Percentiles rank a stretch among this genome's conserved stretches.
These are phyloP conservation scores for Alternaria sp. DNA, from an alignment of 2,329 filamentous ascomycete species.

Conservation along the genomic window DNA sequence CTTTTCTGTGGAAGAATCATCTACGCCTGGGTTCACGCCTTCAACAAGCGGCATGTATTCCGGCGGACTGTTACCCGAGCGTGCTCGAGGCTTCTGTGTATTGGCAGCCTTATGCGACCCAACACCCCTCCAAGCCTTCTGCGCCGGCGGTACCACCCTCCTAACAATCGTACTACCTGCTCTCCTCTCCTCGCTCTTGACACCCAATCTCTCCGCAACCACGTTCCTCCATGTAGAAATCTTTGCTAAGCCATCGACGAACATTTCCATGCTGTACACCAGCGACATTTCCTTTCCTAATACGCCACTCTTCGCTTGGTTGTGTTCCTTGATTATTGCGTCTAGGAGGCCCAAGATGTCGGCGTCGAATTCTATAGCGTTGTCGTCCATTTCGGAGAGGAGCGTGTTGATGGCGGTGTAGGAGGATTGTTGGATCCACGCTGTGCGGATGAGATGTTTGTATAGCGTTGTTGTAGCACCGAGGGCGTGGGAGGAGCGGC, in stretches of 20 bases:
- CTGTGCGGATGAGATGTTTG: conserved; percentile 69
- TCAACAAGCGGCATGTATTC: conserved; percentile 1
- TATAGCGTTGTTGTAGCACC: conserved; percentile 75
- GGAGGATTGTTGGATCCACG: conserved; percentile 70
- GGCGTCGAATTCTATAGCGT: conserved; percentile 66
- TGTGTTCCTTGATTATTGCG: conserved; percentile 42
- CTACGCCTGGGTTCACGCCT: neutral
- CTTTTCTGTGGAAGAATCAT: neutral
- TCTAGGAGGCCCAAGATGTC: conserved; percentile 56
- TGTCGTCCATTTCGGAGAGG: conserved; percentile 71
- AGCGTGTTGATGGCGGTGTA: conserved; percentile 63
- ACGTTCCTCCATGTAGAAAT: conserved; percentile 44
- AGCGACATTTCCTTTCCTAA: conserved; percentile 40
- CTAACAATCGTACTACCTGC: neutral
- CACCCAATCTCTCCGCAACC: conserved; percentile 42
- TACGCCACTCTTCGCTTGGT: conserved; percentile 33
- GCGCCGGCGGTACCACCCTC: neutral
- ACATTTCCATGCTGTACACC: conserved; percentile 50
- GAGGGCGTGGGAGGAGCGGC: conserved; percentile 74
- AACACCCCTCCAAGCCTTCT: neutral
- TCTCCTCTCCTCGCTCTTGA: conserved; percentile 13
- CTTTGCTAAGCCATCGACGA: conserved; percentile 41
- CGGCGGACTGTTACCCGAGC: neutral
- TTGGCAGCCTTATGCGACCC: neutral
- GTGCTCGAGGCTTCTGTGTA: neutral